These are phyloP conservation scores for Lunularia cruciata DNA, from an alignment of 225 moss, liverwort and hornwort species.

Conservation along the genomic window DNA sequence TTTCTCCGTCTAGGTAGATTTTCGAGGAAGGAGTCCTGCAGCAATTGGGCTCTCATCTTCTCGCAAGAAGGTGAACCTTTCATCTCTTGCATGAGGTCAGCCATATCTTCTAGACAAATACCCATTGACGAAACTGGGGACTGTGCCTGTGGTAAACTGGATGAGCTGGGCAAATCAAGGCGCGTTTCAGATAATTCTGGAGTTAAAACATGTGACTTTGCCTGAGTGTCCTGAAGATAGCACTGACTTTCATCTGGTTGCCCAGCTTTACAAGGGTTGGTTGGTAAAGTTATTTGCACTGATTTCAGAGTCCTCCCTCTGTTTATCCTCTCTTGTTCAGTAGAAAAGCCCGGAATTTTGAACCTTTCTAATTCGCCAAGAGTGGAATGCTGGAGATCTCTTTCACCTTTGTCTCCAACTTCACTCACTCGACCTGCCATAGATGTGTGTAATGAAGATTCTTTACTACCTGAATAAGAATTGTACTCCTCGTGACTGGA, in stretches of 20 bases:
- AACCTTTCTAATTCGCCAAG: conserved; percentile 7
- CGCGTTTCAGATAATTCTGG: neutral
- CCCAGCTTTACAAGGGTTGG: neutral
- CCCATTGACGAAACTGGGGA: conserved; percentile 31
- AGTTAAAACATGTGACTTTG: neutral
- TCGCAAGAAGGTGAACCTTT: conserved; percentile 19
- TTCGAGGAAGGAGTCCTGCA: conserved; percentile 17
- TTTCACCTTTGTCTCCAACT: neutral
- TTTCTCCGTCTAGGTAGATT: conserved; percentile 12
- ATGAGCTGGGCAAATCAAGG: neutral
- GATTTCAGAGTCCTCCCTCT: conserved; percentile 3
- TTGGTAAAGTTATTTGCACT: conserved; percentile 16
- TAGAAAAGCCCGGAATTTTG: neutral
- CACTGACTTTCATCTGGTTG: neutral
- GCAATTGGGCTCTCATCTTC: conserved; percentile 17
- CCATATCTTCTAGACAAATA: conserved; percentile 29
- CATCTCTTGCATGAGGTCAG: conserved; percentile 39
- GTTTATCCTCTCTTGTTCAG: conserved; percentile 9
- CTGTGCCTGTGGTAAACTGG: conserved; percentile 3
- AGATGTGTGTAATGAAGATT: neutral
- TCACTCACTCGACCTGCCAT: conserved; percentile 1
- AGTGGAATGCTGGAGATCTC: neutral
- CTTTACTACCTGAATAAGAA: neutral
- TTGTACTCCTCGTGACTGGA: conserved; percentile 5
- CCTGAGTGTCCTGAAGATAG: neutral